Evolutionary conservation across 495 filamentous ascomycete species (phyloP).

Genomic region (Annulohypoxylon moriforme): DNA sequence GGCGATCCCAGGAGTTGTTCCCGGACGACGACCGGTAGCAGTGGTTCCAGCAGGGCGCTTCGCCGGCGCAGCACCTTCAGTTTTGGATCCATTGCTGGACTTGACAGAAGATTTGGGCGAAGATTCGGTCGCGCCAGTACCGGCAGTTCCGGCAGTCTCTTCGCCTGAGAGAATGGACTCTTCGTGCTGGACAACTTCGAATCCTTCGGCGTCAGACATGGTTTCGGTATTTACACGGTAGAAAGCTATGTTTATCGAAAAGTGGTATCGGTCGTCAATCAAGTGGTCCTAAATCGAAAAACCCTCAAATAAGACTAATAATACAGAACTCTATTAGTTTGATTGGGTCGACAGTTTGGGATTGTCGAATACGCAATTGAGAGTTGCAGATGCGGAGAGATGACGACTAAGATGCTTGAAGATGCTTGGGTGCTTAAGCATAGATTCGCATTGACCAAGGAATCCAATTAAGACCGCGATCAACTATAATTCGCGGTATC

Average conservation of each 20-base stretch:
- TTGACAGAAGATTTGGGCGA: slow-evolving; percentile 48
- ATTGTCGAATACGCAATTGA: slow-evolving; percentile 27
- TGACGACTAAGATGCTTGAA: slow-evolving; percentile 7
- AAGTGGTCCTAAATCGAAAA: slow-evolving; percentile 17
- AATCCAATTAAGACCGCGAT: slow-evolving; percentile 29
- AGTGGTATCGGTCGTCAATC: slow-evolving; percentile 30
- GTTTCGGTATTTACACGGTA: slow-evolving; percentile 27
- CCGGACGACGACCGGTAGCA: slow-evolving; percentile 45
- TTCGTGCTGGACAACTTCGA: slow-evolving; percentile 55
- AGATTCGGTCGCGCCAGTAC: slow-evolving; percentile 44
- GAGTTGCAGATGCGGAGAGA: slow-evolving; percentile 8
- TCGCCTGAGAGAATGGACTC: slow-evolving; percentile 51
- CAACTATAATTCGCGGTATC: slow-evolving; percentile 41
- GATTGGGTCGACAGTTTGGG: not conserved
- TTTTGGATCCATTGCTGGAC: slow-evolving; percentile 45
- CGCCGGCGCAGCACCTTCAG: slow-evolving; percentile 37
- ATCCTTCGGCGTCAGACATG: slow-evolving; percentile 60
- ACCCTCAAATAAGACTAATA: slow-evolving; percentile 35
- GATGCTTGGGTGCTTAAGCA: slow-evolving; percentile 18
- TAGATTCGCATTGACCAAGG: slow-evolving; percentile 37
- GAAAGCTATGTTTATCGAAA: slow-evolving; percentile 13
- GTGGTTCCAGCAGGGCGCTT: slow-evolving; percentile 50
- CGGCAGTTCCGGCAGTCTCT: slow-evolving; percentile 44
- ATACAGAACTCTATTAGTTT: slow-evolving; percentile 37
- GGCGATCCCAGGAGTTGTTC: slow-evolving; percentile 46